Conservation (phyloP, 1,284 basidiomycete species). For the Melampsora americana region DNA sequence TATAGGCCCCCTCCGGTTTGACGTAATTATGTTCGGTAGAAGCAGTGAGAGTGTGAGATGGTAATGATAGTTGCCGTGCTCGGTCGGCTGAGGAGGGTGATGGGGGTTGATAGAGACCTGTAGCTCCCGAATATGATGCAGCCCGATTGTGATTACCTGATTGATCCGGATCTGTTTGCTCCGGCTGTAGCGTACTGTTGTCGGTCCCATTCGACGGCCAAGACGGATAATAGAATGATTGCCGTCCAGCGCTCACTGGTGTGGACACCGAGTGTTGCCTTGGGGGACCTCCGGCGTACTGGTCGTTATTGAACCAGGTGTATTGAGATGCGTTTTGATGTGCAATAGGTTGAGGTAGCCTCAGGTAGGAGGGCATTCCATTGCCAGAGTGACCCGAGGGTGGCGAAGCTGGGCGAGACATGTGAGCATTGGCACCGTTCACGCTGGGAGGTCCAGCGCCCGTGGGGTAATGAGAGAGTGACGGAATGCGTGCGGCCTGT, state of each 20-base stretch:
- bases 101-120: constrained; percentile 23
- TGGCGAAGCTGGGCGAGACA: constrained; percentile 18
- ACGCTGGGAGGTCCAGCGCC: background rate
- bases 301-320: constrained; percentile 32
- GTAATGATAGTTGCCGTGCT: constrained; percentile 30
- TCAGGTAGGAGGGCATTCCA: constrained; percentile 26
- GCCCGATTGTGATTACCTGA: constrained; percentile 22
- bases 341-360: constrained; percentile 18
- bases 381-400: background rate
- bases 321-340: constrained; percentile 7
- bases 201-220: constrained; percentile 21
- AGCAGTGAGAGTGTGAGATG: constrained; percentile 28
- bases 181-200: background rate
- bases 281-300: background rate
- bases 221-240: constrained; percentile 22
- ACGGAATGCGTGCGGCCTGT: background rate
- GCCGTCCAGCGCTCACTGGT: constrained; percentile 17
- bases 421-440: constrained; percentile 11
- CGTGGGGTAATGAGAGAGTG: constrained; percentile 14
- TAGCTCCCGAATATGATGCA: constrained; percentile 29
- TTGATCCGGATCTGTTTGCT: background rate
- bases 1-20: no score
- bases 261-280: constrained; percentile 3
- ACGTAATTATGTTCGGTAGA: background rate
- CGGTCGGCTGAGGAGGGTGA: constrained; percentile 27